phyloP scores from a whole-genome alignment of 345 rosid species.

The Syzygium grande region DNA sequence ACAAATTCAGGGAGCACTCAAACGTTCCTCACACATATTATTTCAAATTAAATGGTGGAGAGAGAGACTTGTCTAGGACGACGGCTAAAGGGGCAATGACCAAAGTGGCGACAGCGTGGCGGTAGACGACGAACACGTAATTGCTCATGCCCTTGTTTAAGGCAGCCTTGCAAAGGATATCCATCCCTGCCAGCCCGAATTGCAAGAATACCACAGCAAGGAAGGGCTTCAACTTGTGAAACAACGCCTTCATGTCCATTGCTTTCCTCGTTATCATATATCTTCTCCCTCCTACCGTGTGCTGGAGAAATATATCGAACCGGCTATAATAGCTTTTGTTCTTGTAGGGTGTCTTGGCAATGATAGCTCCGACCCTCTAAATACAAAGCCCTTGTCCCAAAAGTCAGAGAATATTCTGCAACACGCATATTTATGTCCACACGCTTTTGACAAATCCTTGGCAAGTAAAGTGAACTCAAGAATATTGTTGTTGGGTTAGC shows the following conservation, averaged over 20 bases:
- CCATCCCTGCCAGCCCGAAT: slow-evolving; percentile 86
- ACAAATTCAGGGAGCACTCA: not conserved
- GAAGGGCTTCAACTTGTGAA: slow-evolving; percentile 52
- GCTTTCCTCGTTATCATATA: not conserved
- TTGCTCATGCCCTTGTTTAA: slow-evolving; percentile 80
- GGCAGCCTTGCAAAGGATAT: slow-evolving; percentile 67
- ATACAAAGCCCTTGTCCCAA: not conserved
- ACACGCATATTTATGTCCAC: too few species aligned
- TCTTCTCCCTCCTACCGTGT: not conserved
- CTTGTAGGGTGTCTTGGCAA: slow-evolving; percentile 1
- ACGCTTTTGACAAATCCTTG: not conserved
- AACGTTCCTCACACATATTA: not conserved
- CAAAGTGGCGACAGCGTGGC: slow-evolving; percentile 74
- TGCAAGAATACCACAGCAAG: slow-evolving; percentile 63
- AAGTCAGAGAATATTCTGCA: too few species aligned
- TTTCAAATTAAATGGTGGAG: not conserved
- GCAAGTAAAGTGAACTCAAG: not conserved
- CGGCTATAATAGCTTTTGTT: not conserved
- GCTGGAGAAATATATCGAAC: not conserved
- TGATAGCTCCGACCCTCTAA: not conserved
- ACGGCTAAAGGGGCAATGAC: slow-evolving; percentile 72
- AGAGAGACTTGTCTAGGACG: slow-evolving; percentile 40
- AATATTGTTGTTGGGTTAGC: not conserved
- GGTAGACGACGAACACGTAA: slow-evolving; percentile 76
- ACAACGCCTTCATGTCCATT: not conserved